phyloP scores from a whole-genome alignment of 805 yeast species.

The Clavispora asparagi region DNA sequence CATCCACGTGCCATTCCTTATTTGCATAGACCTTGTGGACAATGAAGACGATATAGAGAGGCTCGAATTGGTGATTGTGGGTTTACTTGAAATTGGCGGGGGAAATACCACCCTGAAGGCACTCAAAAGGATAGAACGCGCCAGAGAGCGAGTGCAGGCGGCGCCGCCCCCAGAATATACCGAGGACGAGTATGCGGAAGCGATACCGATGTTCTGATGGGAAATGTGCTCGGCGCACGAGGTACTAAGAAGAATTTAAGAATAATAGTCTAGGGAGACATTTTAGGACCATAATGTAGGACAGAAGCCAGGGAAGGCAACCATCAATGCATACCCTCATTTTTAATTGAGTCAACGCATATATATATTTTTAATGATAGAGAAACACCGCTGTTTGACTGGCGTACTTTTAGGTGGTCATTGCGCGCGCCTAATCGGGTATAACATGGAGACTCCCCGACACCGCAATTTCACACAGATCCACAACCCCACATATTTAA shows the following conservation, averaged over 20 bases:
- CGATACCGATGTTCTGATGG: background rate
- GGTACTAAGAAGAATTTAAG: background rate
- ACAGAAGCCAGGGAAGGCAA: too few relatives aligned
- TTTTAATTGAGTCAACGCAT: too few relatives aligned
- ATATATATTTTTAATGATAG: too few relatives aligned
- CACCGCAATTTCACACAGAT: background rate
- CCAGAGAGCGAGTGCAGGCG: background rate
- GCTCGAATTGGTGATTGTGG: conserved; percentile 20
- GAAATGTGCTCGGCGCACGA: too few relatives aligned
- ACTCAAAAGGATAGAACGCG: background rate
- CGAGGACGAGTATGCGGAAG: background rate
- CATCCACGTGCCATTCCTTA: conserved; percentile 20
- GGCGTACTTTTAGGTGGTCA: background rate
- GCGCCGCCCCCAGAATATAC: background rate
- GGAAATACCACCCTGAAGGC: conserved; percentile 12
- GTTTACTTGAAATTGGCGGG: conserved; percentile 20
- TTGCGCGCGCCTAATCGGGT: conserved; percentile 12
- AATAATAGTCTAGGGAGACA: too few relatives aligned
- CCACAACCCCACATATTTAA: background rate
- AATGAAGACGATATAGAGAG: conserved; percentile 18
- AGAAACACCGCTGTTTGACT: too few relatives aligned
- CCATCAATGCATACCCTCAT: too few relatives aligned
- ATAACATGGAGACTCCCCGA: conserved; percentile 2
- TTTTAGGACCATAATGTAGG: too few relatives aligned
- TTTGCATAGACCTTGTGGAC: conserved; percentile 14